phyloP scores from a whole-genome alignment of 371 early-diverging fungal genomes.

The Zancudomyces culisetae region DNA sequence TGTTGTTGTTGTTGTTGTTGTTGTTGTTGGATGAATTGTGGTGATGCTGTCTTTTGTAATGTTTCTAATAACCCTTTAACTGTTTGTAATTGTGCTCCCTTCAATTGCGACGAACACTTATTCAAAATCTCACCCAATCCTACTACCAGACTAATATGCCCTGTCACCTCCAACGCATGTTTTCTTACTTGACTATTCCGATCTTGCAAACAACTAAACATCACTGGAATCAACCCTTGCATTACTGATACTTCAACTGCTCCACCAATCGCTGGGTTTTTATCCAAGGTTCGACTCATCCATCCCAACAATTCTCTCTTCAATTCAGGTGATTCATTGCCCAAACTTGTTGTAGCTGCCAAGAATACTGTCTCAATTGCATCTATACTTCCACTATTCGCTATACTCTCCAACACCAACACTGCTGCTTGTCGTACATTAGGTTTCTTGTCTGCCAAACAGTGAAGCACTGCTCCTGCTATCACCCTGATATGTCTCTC shows the following conservation, averaged over 20 bases:
- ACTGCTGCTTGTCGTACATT: constrained; percentile 64
- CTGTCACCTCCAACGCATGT: constrained; percentile 48
- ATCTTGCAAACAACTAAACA: constrained; percentile 68
- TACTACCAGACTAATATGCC: constrained; percentile 14
- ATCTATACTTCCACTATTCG: constrained; percentile 37
- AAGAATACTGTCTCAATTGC: constrained; percentile 15
- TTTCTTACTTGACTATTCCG: constrained; percentile 77
- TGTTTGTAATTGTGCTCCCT: constrained; percentile 42
- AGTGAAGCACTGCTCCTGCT: constrained; percentile 37
- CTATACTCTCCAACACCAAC: constrained; percentile 46
- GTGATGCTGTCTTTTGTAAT: constrained; percentile 26
- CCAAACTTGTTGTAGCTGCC: constrained; percentile 40
- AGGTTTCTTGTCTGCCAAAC: constrained; percentile 71
- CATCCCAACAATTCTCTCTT: constrained; percentile 74
- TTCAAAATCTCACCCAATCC: constrained; percentile 21
- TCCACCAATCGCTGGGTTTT: constrained; percentile 12
- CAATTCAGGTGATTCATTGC: constrained; percentile 50
- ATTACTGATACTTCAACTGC: neutral
- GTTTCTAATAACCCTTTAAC: constrained; percentile 49
- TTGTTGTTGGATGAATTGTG: too few species aligned
- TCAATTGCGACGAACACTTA: constrained; percentile 29
- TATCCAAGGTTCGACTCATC: constrained; percentile 34
- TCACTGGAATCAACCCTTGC: constrained; percentile 35
- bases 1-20: neutral
- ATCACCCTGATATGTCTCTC: constrained; percentile 42